These are phyloP conservation scores for Garcia nutans DNA, from an alignment of 345 rosid genomes.

Conservation along the genomic window DNA sequence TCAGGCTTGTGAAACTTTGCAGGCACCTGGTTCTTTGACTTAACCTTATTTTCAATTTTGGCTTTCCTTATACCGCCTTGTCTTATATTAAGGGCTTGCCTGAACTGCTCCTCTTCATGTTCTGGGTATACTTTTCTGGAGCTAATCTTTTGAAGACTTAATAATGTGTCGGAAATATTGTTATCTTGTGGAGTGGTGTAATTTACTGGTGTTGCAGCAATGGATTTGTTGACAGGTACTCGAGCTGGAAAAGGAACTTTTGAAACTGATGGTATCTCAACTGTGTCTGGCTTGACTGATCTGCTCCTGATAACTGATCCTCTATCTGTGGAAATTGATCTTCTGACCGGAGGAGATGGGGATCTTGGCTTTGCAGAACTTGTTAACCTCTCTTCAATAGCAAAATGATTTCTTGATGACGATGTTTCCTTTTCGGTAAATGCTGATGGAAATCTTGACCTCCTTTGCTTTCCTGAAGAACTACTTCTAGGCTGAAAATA, in stretches of 20 bases:
- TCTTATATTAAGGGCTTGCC: constrained; percentile 69
- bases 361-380: constrained; percentile 52
- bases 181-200: constrained; percentile 33
- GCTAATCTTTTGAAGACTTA: constrained; percentile 53
- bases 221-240: constrained; percentile 62
- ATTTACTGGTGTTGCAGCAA: constrained; percentile 36
- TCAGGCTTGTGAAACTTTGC: constrained; percentile 54
- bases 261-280: constrained; percentile 52
- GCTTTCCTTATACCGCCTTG: constrained; percentile 73
- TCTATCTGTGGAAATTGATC: constrained; percentile 84
- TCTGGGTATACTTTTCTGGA: constrained; percentile 55
- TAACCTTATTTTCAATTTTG: constrained; percentile 60
- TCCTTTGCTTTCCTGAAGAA: constrained; percentile 86
- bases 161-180: constrained; percentile 44
- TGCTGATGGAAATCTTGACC: constrained; percentile 67
- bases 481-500: constrained; percentile 69
- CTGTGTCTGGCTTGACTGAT: constrained; percentile 51
- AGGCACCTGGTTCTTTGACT: constrained; percentile 61
- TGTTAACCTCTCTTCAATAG: constrained; percentile 48
- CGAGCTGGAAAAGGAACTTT: constrained; percentile 84
- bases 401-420: constrained; percentile 42
- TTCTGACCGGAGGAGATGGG: constrained; percentile 70
- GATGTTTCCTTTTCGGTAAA: constrained; percentile 55
- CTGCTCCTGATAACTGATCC: constrained; percentile 57
- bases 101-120: constrained; percentile 74